Base-by-base conservation (phyloP, 1,139 yeast species). In the Suhomyces guaymorum region DNA sequence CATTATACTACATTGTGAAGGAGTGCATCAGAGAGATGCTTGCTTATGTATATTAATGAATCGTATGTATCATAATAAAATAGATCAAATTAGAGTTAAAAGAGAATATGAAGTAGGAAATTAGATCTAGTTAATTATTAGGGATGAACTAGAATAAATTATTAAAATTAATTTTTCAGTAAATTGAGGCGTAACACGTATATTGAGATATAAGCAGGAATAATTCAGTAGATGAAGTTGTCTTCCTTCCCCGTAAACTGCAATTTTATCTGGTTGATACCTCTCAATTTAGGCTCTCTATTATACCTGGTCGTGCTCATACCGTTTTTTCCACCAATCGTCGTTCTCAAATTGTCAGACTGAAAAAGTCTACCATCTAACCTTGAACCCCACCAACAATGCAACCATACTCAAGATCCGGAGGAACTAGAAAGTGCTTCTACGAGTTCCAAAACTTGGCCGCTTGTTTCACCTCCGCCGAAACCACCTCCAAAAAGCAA, bases 1-100 rank as follows among this genome's bases (percentile, higher is more conserved):
- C 76, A 2, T 75, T 87, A 39, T 92, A 87, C 60, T 89, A 89
- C 57, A 74, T 78, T 39, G 92, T 92, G 12, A 82, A 90, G 54
- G 76, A 75, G 14, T 73, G 86, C 33, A 84, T 92, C 11, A 72
- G 87, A 43, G 81, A 79, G 30, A 81, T 87, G 82, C 63, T 90
- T 47, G 97, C 97, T 4, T 81, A 80, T 55, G 85, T 85, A 41
- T 68, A 58, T 26, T 38, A 25, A 25, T 17, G 20, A 35, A 24
- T 30, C n/a, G n/a, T n/a, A n/a, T n/a, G n/a, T n/a, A n/a, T n/a
- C n/a, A n/a, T n/a, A n/a, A n/a, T n/a, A n/a, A n/a, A n/a, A n/a
- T n/a, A n/a, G n/a, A n/a, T n/a, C n/a, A n/a, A n/a, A n/a, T n/a
- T n/a, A n/a, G n/a, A n/a, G n/a, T n/a, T n/a, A n/a, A n/a, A n/a